Conservation (phyloP, 176 grass and related monocot species). For the Zea luxurians region DNA sequence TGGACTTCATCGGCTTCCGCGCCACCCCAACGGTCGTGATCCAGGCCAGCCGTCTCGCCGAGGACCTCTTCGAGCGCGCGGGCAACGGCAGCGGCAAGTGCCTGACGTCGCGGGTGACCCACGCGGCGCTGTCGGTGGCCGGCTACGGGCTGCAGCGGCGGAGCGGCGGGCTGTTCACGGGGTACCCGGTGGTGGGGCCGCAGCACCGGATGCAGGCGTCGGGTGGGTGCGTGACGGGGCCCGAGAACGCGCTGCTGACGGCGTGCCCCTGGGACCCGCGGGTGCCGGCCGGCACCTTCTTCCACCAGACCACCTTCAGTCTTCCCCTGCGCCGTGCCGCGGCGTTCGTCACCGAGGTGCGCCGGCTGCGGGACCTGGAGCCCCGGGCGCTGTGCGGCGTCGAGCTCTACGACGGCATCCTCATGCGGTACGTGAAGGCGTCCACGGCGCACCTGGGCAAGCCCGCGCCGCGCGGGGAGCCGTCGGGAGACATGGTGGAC, state of each 20-base stretch:
- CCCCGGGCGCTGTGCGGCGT: constrained; percentile 57
- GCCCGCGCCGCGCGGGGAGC: not conserved
- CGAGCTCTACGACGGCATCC: constrained; percentile 70
- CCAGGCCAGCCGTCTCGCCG: constrained; percentile 37
- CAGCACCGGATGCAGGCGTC: constrained; percentile 66
- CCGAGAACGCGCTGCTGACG: constrained; percentile 55
- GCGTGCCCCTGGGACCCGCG: constrained; percentile 67
- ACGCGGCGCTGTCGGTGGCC: constrained; percentile 7
- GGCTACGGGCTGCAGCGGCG: constrained; percentile 21
- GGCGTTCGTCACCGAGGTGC: constrained; percentile 60
- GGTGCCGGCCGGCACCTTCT: constrained; percentile 44
- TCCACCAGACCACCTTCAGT: constrained; percentile 70
- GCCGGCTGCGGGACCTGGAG: constrained; percentile 43
- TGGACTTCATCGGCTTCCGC: constrained; percentile 66
- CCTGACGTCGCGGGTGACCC: constrained; percentile 28
- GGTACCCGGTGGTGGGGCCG: constrained; percentile 63
- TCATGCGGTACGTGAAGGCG: constrained; percentile 64
- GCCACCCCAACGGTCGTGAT: constrained; percentile 35
- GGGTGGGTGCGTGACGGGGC: constrained; percentile 39
- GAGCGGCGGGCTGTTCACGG: constrained; percentile 47
- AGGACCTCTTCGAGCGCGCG: constrained; percentile 37
- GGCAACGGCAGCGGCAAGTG: constrained; percentile 53
- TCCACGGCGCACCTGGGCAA: constrained; percentile 72
- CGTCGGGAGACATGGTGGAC: constrained; percentile 47
- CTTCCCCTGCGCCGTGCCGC: constrained; percentile 35